Base-by-base conservation (phyloP, 2,329 filamentous ascomycete species). In the Talaromyces sp. region DNA sequence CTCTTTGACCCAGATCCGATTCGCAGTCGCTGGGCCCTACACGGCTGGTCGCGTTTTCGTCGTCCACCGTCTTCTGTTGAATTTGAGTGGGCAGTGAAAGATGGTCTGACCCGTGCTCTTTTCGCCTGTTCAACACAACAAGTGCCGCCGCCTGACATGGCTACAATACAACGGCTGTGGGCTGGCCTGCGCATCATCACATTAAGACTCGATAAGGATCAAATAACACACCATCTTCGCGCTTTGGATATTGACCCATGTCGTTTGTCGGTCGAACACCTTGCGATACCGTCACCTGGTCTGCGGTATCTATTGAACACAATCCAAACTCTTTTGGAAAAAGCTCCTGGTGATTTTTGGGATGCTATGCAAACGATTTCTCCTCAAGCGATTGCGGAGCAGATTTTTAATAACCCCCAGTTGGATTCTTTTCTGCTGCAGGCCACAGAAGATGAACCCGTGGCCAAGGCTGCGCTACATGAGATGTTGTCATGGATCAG, bases 41-140 rank as follows among this genome's bases (percentile, higher is more conserved):
- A 83, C 56, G 86, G 87, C 5, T 93, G 90, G 85, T 81, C 82
- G n/a, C 85, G 84, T 44, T 84, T 90, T 65, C 81, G 84, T 55
- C 82, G 85, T 12, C 79, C 82, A 23, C 83, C 96, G 57, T 87
- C 88, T 0, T 80, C 84, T 9, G 82, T 87, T 40, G 90, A 95
- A 66, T 98, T 96, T 72, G 90, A 96, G 51, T 96, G 90, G 89
- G 90, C 91, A 10, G 87, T 97, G 47, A 87, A 88, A 65, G 88
- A 90, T 64, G 87, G 88, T 36, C 80, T 98, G 18, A 79, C 87
- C 42, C 80, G 83, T 60, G 87, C 87, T 7, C 86, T 96, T 63
- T 78, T 83, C 56, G 81, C 83, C 31, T 86, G 89, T 1, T 83
- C 85, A 56, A 78, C 82, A 63, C 82, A 80, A 60, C 83, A 83